Base-by-base conservation (phyloP, 73 alveolate genomes). In the Uronychia binucleata region DNA sequence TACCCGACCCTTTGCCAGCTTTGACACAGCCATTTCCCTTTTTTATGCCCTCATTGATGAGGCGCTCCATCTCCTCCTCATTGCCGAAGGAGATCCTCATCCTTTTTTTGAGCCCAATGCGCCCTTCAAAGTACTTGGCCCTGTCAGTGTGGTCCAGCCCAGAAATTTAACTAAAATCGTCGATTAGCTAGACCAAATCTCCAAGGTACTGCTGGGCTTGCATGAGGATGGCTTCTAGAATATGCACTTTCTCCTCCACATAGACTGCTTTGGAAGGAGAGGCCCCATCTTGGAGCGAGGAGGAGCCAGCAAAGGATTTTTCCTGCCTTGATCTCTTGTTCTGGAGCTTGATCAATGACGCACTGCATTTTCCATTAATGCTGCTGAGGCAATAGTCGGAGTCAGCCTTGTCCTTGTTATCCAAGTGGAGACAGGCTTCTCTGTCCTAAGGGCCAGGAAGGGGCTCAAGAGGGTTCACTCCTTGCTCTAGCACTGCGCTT, bases 31-130 rank as follows among this genome's bases (percentile, higher is more conserved):
- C 95, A 84, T 83, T 84, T 30, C 82, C 31, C 75, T 89, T 89
- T 27, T 77, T 80, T 74, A 74, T 81, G 57, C 74, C 79, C 30
- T 84, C 88, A 25, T 31, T 35, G 28, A 33, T 83, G 26, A 84
- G 13, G 25, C 88, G 77, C 33, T 89, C 88, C 1, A 89, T 89
- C 81, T 89, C 95, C 26, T 88, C 81, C 33, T 89, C 82, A 35
- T 77, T 84, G 34, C 84, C 82, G 57, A 89, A 89, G 0, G 92
- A 84, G 29, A 89, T 84, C 31, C 78, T 82, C 27, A 82, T 79
- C 11, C 89, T 78, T 28, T 82, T 82, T 80, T 82, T 82, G 58
- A 35, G 57, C 30, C 89, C 89, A 0, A 82, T 30, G 32, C 89
- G 28, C 28, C 78, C 77, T 33, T 75, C 31, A 1, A 79, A 29